Evolutionary conservation across 345 rosid species (phyloP).

Genomic region (Euphorbia tirucalli): DNA sequence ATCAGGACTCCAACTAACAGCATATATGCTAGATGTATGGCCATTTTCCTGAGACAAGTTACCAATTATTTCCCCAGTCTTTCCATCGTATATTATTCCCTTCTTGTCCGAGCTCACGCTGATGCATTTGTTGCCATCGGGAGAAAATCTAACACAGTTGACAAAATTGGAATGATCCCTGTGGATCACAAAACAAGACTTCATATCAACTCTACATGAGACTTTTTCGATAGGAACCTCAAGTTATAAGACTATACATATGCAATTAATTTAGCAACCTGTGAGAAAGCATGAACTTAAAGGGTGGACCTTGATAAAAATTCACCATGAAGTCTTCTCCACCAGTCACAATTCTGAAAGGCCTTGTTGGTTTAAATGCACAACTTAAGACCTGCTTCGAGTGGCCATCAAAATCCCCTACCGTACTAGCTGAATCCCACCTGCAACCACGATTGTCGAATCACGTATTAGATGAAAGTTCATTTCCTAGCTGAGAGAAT

Average conservation of each 20-base stretch:
- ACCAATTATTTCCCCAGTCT: conserved; percentile 72
- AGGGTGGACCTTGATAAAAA: conserved; percentile 95
- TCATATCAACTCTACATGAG: conserved; percentile 13
- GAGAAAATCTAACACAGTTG: conserved; percentile 87
- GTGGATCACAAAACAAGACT: conserved; percentile 26
- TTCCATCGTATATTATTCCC: conserved; percentile 78
- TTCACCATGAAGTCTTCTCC: conserved; percentile 92
- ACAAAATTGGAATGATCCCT: conserved; percentile 95
- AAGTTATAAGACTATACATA: background rate
- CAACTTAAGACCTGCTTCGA: conserved; percentile 86
- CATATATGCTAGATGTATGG: conserved; percentile 84
- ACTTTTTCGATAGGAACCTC: background rate
- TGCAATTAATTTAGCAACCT: conserved; percentile 35
- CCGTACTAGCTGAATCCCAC: conserved; percentile 95
- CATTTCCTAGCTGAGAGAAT: background rate
- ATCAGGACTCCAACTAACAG: conserved; percentile 91
- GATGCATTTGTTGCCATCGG: conserved; percentile 87
- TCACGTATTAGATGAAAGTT: background rate
- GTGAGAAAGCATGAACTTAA: conserved; percentile 82
- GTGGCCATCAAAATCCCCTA: conserved; percentile 95
- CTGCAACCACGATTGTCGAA: conserved; percentile 24
- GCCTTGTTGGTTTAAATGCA: conserved; percentile 83
- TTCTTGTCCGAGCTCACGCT: conserved; percentile 89
- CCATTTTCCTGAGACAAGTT: conserved; percentile 66
- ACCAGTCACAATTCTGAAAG: conserved; percentile 80